A percentile compares a stretch with the other conserved stretches of the same genome.
phyloP scores from a whole-genome alignment of 2,329 filamentous ascomycete genomes.

The Penicillium sp. region DNA sequence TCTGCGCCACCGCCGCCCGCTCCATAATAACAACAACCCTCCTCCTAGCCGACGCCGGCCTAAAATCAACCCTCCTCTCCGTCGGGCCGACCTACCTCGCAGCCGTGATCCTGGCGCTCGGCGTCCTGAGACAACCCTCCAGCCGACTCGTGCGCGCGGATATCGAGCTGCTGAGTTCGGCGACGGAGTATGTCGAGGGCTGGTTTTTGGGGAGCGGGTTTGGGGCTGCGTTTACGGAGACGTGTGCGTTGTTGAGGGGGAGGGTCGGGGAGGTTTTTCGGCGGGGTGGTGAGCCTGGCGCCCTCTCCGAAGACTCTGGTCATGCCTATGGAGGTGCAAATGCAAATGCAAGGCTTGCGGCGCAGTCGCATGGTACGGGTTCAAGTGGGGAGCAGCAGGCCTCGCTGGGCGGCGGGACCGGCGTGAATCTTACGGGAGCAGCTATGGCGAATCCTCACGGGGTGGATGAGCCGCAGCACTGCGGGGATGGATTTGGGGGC shows the following conservation, averaged over 20 bases:
- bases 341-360: no score
- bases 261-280: background rate
- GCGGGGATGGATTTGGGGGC: background rate
- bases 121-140: background rate
- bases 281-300: no score
- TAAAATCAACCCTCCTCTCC: background rate
- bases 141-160: background rate
- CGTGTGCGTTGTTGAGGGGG: background rate
- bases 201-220: background rate
- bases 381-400: no score
- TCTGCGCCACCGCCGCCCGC: background rate
- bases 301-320: no score
- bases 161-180: background rate
- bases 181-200: background rate
- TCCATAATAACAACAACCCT: background rate
- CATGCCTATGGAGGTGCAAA: no score
- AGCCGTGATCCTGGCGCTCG: background rate
- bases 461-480: background rate
- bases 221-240: background rate
- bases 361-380: no score
- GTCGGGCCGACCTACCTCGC: background rate
- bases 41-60: background rate
- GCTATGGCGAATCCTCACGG: background rate
- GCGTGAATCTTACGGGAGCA: background rate
- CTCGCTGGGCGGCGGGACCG: no score